Evolutionary conservation across 1,284 basidiomycete genomes (phyloP), one percentile per base, ranked within the genome.

Genomic region (Erythrobasidium hasegawianum): DNA sequence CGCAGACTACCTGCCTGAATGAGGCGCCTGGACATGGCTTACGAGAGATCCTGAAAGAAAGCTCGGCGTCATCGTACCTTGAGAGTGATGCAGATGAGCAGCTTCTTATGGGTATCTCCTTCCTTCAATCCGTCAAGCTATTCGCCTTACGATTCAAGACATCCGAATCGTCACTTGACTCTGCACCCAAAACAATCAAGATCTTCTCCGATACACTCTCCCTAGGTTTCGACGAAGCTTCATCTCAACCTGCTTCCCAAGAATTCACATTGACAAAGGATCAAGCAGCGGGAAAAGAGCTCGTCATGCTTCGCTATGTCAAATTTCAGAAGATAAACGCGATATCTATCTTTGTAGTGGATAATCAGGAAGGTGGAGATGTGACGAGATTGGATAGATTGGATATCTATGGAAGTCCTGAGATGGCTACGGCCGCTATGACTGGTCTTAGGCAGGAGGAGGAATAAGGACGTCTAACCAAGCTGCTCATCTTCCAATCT

Each of bases 81-180:
- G 71, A 72, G 49, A 59, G 54, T 16, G 72, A 74, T 47, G 71
- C 71, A 20, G 72, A 74, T 55, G 72, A 74, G 60, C 72, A 74
- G 57, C 70, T 74, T 1, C 29, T 74, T 13, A 49, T 74, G 2
- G 66, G 70, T 24, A 68, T 74, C 20, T 69, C 72, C 11, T 68
- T 73, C 29, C 67, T 72, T 5, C 69, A 71, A 59, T 57, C 71
- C 8, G 69, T 68, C 60, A 69, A 68, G 47, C 53, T 74, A 13
- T 71, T 70, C 27, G 72, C 72, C 1, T 39, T 74, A 14, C 71
- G 72, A 10, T 68, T 74, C 55, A 65, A 60, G 1, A 74, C 72
- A 18, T 16, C 67, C n/a, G 38, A 70, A 5, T 47, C 54, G 14
- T 33, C 53, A 5, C 13, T 62, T 9, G 20, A 62, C 2, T 62